phyloP scores from a whole-genome alignment of 352 stramenopile species.

The Pythium phragmiticola region DNA sequence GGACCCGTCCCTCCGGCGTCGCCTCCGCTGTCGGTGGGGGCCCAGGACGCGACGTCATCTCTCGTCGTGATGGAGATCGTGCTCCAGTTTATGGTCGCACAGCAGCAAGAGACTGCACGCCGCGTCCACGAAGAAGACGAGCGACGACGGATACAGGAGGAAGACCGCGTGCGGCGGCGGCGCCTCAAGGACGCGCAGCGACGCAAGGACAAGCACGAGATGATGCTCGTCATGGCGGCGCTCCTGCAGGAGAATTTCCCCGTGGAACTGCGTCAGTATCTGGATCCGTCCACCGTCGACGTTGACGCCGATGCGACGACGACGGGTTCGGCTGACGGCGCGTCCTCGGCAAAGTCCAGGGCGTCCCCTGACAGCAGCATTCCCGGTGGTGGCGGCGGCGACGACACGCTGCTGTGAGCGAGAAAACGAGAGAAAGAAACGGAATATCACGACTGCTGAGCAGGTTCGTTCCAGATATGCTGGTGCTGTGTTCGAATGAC shows the following conservation, averaged over 20 bases:
- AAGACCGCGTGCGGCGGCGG: constrained; percentile 30
- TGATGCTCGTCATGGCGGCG: constrained; percentile 53
- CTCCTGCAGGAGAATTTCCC: constrained; percentile 50
- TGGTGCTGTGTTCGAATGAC: too few relatives aligned
- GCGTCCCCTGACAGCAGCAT: neutral
- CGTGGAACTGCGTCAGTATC: constrained; percentile 36
- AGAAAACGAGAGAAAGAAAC: neutral
- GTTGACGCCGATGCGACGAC: neutral
- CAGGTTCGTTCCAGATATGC: too few relatives aligned
- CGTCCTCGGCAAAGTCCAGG: neutral
- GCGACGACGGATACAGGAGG: constrained; percentile 31
- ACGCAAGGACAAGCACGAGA: constrained; percentile 42
- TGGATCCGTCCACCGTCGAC: constrained; percentile 14
- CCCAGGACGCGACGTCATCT: neutral
- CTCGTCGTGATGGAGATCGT: constrained; percentile 50
- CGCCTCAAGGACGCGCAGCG: constrained; percentile 35
- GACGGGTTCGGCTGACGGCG: neutral
- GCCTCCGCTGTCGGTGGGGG: neutral
- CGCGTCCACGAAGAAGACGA: constrained; percentile 37
- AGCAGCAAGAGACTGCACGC: constrained; percentile 44
- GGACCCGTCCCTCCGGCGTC: neutral
- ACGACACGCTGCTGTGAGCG: neutral
- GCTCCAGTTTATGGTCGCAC: constrained; percentile 50
- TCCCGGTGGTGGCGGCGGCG: neutral
- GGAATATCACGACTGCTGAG: too few relatives aligned